phyloP scores from a whole-genome alignment of 2,329 filamentous ascomycete genomes.

The Daldinia sp. region DNA sequence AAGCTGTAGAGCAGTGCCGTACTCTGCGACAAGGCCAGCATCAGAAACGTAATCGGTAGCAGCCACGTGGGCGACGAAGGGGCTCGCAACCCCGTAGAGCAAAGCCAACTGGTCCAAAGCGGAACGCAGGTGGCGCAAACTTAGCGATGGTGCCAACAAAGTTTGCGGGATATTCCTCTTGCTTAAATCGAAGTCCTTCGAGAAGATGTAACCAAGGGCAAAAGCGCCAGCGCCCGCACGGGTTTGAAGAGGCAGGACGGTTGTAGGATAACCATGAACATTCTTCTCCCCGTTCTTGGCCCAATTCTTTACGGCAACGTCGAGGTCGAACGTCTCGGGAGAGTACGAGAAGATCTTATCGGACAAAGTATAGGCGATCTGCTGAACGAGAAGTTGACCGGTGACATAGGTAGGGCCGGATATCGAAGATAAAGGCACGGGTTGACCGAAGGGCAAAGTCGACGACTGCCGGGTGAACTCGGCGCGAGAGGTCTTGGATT shows the following conservation, averaged over 20 bases:
- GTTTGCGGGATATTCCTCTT: constrained; percentile 93
- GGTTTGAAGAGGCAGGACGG: constrained; percentile 83
- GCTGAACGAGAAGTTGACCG: constrained; percentile 91
- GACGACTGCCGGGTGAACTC: constrained; percentile 57
- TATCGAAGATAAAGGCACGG: constrained; percentile 67
- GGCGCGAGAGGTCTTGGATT: constrained; percentile 44
- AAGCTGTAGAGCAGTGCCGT: constrained; percentile 78
- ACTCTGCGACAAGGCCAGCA: constrained; percentile 84
- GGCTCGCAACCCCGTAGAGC: constrained; percentile 89
- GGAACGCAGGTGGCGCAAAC: constrained; percentile 80
- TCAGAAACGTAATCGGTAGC: constrained; percentile 81
- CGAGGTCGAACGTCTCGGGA: constrained; percentile 90
- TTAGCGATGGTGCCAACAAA: constrained; percentile 85
- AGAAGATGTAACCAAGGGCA: constrained; percentile 96
- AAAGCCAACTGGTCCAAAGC: constrained; percentile 90
- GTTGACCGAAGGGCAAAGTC: constrained; percentile 65
- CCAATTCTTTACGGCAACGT: constrained; percentile 84
- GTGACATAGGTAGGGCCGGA: constrained; percentile 91
- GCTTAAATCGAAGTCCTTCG: constrained; percentile 90
- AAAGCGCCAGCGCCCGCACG: constrained; percentile 88
- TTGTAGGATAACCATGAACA: constrained; percentile 80
- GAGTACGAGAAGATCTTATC: constrained; percentile 99
- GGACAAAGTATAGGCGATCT: constrained; percentile 92
- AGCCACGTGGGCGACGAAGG: constrained; percentile 90
- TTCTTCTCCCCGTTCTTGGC: constrained; percentile 74